These are phyloP conservation scores for Aspergillus sp. DNA, from an alignment of 2,329 filamentous ascomycete species.

Conservation along the genomic window DNA sequence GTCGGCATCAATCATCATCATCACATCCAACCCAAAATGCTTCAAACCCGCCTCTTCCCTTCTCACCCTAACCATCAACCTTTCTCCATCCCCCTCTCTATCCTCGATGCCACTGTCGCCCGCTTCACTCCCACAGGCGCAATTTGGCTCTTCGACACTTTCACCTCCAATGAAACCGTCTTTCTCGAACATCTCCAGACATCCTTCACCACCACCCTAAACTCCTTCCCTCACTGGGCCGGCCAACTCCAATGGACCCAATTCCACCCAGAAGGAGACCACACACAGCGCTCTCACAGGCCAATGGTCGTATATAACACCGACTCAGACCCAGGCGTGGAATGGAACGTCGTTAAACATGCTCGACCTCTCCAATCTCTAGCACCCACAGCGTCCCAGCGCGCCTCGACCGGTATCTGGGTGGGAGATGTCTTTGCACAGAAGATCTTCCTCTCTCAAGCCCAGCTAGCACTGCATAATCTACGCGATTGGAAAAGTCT, in stretches of 20 bases:
- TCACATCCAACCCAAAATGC: too few species aligned
- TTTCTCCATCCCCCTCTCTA: conserved; percentile 5
- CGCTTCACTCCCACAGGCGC: conserved; percentile 7
- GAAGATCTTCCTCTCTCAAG: conserved; percentile 11
- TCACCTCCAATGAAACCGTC: not conserved
- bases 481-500: conserved; percentile 22
- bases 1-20: too few species aligned
- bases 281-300: conserved; percentile 8
- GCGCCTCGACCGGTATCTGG: not conserved
- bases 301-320: conserved; percentile 3
- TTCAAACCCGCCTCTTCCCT: not conserved
- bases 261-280: not conserved
- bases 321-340: conserved; percentile 3
- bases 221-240: conserved; percentile 8
- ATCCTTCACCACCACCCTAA: conserved; percentile 2
- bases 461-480: conserved; percentile 29
- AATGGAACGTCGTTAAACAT: conserved; percentile 1
- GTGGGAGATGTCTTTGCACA: not conserved
- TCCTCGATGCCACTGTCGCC: conserved; percentile 8
- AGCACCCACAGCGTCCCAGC: not conserved
- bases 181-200: not conserved
- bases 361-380: not conserved
- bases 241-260: conserved; percentile 10
- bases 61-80: not conserved
- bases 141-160: conserved; percentile 2